Evolutionary conservation across 495 filamentous ascomycete genomes (phyloP), one percentile per base, ranked within the genome.

Genomic region (Pyronema omphalodes): DNA sequence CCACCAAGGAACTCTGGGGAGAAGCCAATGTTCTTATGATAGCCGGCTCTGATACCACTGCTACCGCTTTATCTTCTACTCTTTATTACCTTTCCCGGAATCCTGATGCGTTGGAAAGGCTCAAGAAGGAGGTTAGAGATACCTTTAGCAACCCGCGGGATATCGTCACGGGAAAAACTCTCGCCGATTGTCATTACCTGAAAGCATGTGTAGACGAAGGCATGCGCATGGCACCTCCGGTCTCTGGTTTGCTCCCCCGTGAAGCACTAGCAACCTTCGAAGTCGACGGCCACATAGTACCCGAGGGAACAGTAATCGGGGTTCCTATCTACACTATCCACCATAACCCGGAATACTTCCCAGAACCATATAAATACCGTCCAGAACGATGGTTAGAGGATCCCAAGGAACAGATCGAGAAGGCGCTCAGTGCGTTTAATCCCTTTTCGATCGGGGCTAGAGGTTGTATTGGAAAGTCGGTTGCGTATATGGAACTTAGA

Each of bases 141-240:
- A 64, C 67, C 1, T 84, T 82, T 57, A 56, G 41, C 1, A 56
- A 65, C n/a, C 70, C 74, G 3, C 74, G 76, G 35, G 72, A 80
- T 0, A 82, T 83, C 52, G 60, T 71, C 7, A 67, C 65, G 11
- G 76, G 79, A 8, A 62, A 71, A 3, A 57, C 62, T 7, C 60
- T 84, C 7, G 69, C 66, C 17, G 63, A 69, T 11, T 73, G 76
- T 44, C 50, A 60, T n/a, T 83, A 76, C 54, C 68, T 82, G 1
- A 72, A 73, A 46, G 79, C 77, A 8, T 79, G 77, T 56, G 69
- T 82, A 43, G 74, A 83, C 52, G 82, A 86, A 56, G 70, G 78
- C 0, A 71, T 86, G 66, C 74, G 81, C 17, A 67, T 84, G 19
- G 71, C 76, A 0, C 81, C 81, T 3, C 71, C 81, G 0, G 77